Evolutionary conservation across 2,329 filamentous ascomycete genomes (phyloP), one percentile per base, ranked within the genome.

Genomic region (Paraphaeosphaeria sporulosa): DNA sequence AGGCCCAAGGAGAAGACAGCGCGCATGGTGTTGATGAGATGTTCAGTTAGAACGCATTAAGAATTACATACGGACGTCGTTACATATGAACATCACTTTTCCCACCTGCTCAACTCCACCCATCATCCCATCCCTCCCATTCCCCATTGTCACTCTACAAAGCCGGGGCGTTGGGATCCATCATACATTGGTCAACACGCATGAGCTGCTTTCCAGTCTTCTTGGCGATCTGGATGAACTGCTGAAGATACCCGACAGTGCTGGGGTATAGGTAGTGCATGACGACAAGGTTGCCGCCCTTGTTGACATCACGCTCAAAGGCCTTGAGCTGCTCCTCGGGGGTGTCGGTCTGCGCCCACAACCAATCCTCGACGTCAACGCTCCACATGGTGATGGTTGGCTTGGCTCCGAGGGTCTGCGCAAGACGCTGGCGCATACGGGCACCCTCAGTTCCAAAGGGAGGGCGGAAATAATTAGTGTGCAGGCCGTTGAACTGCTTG

Each of bases 321-420:
- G 88, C 86, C 3, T 86, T 85, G 15, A 90, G 77, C 76, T 91
- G 89, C 69, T 87, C 87, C 78, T 90, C 85, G 0, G 89, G 89
- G 3, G 87, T 90, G 46, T 77, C 69, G 0, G 82, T 84, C 71
- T 84, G 78, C 1, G 87, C 88, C 87, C 88, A 91, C 25, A 89
- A 69, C 87, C 88, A 91, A 72, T 91, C 89, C 79, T 91, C 87
- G 34, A 90, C 86, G 68, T 91, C 89, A 47, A 91, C 86, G 68
- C 84, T 87, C 89, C 89, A 91, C 73, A 87, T 87, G 54, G 90
- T 84, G 46, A 90, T 84, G 0, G 86, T 83, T 15, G 84, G 81
- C 1, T 81, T 78, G 21, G 84, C 81, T 17, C 72, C 74, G 3
- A 75, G 63, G 75, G 74, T 47, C 23, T 81, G 79, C 0, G 87